Conservation (phyloP, 1,284 basidiomycete genomes). For the Ustilago lituana region DNA sequence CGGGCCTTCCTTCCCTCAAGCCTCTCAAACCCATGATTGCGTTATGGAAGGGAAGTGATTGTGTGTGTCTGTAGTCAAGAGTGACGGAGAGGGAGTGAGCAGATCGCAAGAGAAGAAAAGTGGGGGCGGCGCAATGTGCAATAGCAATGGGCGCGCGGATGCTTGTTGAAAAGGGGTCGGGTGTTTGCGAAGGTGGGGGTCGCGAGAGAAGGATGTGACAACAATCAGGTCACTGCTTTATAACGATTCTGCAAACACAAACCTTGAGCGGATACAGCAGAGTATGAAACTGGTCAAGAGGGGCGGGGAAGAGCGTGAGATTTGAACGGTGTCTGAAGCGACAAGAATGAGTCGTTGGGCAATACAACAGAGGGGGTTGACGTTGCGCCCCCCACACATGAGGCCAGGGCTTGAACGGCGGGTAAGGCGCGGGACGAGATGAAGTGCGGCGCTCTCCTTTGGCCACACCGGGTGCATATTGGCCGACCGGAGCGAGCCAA, state of each 20-base stretch:
- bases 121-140: too few species aligned
- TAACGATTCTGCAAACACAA: background rate
- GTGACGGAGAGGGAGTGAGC: background rate
- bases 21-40: slow-evolving; percentile 37
- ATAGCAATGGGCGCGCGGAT: background rate
- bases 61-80: too few species aligned
- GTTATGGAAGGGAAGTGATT: background rate
- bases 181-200: background rate
- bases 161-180: background rate
- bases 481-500: background rate
- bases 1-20: slow-evolving; percentile 33
- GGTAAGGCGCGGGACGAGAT: background rate
- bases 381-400: too few species aligned
- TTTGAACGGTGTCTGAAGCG: too few species aligned
- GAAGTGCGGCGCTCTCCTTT: slow-evolving; percentile 5
- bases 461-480: too few species aligned
- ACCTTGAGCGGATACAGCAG: background rate
- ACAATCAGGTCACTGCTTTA: background rate
- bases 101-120: background rate
- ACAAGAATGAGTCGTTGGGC: too few species aligned
- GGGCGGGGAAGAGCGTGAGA: too few species aligned
- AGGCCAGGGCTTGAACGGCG: too few species aligned
- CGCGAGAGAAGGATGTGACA: background rate
- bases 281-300: background rate
- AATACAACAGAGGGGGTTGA: too few species aligned